Evolutionary conservation across 2,329 filamentous ascomycete genomes (phyloP).

Genomic region (Pseudogymnoascus pannorum): DNA sequence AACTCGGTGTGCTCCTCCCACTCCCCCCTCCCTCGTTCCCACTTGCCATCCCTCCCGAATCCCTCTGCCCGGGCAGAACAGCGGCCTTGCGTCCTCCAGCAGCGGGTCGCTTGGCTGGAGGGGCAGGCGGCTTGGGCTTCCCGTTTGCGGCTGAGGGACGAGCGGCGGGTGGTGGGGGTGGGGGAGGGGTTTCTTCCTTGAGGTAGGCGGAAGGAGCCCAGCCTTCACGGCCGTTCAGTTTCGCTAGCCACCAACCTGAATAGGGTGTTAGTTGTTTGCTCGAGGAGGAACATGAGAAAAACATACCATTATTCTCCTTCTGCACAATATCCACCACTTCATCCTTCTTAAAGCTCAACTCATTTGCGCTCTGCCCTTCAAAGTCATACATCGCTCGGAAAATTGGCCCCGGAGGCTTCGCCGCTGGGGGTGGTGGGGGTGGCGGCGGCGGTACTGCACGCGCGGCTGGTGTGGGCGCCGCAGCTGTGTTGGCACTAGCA

Average conservation of each 20-base stretch:
- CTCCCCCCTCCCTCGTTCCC: conserved; percentile 42
- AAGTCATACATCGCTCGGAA: conserved; percentile 94
- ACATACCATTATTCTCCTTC: conserved; percentile 88
- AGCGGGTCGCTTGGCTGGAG: conserved; percentile 70
- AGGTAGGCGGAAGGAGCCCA: conserved; percentile 95
- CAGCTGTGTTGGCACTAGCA: conserved; percentile 28
- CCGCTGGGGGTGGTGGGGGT: conserved; percentile 58
- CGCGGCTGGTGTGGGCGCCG: conserved; percentile 26
- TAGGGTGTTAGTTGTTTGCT: conserved; percentile 28
- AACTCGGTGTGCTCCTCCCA: conserved; percentile 60
- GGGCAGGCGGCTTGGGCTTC: conserved; percentile 29
- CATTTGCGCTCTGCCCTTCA: conserved; percentile 72
- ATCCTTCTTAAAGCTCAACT: conserved; percentile 71
- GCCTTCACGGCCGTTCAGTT: conserved; percentile 64
- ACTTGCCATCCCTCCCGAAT: conserved; percentile 54
- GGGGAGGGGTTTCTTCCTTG: conserved; percentile 66
- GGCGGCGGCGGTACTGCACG: conserved; percentile 53
- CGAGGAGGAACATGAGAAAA: not conserved
- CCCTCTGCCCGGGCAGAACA: conserved; percentile 58
- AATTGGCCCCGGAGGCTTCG: conserved; percentile 60
- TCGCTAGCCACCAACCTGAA: conserved; percentile 91
- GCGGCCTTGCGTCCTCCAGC: conserved; percentile 62
- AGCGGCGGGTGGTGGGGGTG: conserved; percentile 54
- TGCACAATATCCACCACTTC: conserved; percentile 85
- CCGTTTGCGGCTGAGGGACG: conserved; percentile 35